Evolutionary conservation across 192 early-diverging fungal genomes (phyloP).

Genomic region (Spizellomyces punctatus): DNA sequence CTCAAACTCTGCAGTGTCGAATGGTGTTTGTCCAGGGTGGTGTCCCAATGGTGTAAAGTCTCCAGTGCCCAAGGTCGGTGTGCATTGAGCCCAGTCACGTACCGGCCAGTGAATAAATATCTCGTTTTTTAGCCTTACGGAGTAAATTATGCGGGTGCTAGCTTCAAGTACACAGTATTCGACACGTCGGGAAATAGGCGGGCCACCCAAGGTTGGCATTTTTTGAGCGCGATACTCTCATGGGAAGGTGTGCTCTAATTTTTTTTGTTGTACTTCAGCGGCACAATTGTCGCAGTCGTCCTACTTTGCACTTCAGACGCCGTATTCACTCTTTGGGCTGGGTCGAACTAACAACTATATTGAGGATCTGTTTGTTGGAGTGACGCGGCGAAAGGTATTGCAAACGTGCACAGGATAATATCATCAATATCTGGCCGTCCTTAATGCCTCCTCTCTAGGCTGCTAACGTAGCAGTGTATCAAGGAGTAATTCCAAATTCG

Average conservation of each 20-base stretch:
- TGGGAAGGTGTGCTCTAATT: neutral
- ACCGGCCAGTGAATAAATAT: slow-evolving; percentile 2
- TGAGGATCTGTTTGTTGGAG: slow-evolving; percentile 88
- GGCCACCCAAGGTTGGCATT: slow-evolving; percentile 65
- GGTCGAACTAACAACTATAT: slow-evolving; percentile 96
- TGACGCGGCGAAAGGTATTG: slow-evolving; percentile 60
- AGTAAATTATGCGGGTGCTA: slow-evolving; percentile 79
- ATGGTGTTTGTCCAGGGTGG: slow-evolving; percentile 63
- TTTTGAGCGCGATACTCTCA: neutral
- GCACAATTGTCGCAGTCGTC: slow-evolving; percentile 79
- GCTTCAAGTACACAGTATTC: slow-evolving; percentile 86
- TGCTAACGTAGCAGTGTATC: slow-evolving; percentile 62
- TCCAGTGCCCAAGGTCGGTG: slow-evolving; percentile 44
- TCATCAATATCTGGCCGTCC: neutral
- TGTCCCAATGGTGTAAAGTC: slow-evolving; percentile 45
- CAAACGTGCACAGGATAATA: neutral
- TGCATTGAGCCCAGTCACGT: neutral
- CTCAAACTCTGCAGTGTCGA: slow-evolving; percentile 47
- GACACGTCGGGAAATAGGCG: slow-evolving; percentile 78
- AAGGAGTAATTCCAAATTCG: slow-evolving; percentile 92
- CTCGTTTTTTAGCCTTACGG: slow-evolving; percentile 65
- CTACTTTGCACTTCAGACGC: slow-evolving; percentile 74
- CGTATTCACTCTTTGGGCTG: slow-evolving; percentile 84
- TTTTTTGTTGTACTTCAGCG: slow-evolving; percentile 37
- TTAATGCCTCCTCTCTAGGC: slow-evolving; percentile 11